Evolutionary conservation across 257 asterid genomes (phyloP).

Genomic region (Nicotiana tomentosiformis): DNA sequence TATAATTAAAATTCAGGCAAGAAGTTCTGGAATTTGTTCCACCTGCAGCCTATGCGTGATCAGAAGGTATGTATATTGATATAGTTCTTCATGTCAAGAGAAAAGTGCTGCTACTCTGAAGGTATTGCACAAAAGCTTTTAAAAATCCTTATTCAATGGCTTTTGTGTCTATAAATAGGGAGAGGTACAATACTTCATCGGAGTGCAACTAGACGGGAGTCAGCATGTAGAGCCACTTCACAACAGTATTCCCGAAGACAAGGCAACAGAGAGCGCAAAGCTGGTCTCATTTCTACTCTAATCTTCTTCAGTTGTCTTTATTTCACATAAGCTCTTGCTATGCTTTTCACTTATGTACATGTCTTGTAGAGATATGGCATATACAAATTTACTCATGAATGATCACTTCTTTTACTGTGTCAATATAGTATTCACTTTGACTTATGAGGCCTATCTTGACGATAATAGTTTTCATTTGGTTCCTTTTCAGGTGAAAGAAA

Average conservation of each 20-base stretch:
- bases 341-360: neutral
- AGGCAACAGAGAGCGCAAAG: constrained; percentile 66
- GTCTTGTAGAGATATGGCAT: neutral
- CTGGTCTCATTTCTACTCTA: constrained; percentile 35
- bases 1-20: constrained; percentile 44
- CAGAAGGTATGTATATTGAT: constrained; percentile 58
- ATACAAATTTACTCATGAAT: neutral
- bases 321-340: neutral
- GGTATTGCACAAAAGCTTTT: neutral
- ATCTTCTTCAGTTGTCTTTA: neutral
- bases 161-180: constrained; percentile 49
- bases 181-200: constrained; percentile 95
- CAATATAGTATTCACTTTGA: neutral
- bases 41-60: constrained; percentile 99
- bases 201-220: constrained; percentile 97
- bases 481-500: constrained; percentile 68
- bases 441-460: neutral
- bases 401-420: neutral
- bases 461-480: neutral
- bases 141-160: neutral
- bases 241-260: constrained; percentile 80
- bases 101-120: neutral
- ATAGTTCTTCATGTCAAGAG: neutral
- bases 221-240: constrained; percentile 88
- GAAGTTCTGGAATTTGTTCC: constrained; percentile 97